phyloP scores from a whole-genome alignment of 306 rosid species.

The Quercus gilva region DNA sequence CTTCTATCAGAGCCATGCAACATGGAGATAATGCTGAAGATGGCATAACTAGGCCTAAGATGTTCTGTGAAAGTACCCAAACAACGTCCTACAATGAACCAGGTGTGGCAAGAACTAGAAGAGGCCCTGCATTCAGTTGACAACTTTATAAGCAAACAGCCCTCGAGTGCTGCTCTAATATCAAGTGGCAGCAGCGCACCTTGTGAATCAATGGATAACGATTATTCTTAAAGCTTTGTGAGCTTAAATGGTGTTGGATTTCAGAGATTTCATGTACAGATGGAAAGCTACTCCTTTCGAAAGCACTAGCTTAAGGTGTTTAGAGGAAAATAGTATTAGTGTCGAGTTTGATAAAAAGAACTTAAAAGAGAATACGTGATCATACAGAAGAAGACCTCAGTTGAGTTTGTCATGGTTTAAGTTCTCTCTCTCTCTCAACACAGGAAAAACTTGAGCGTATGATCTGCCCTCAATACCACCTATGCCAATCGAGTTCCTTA shows the following conservation, averaged over 20 bases:
- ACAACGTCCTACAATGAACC: constrained; percentile 70
- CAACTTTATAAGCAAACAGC: constrained; percentile 31
- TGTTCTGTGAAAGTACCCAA: constrained; percentile 67
- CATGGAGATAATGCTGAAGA: constrained; percentile 60
- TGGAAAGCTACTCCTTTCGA: constrained; percentile 57
- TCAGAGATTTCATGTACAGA: constrained; percentile 57
- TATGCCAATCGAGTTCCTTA: too few relatives aligned
- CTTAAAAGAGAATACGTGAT: constrained; percentile 25
- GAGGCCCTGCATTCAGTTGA: constrained; percentile 46
- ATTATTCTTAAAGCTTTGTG: constrained; percentile 57
- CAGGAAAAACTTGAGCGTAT: too few relatives aligned
- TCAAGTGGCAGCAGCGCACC: constrained; percentile 5
- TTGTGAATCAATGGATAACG: constrained; percentile 23
- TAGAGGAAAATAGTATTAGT: constrained; percentile 53
- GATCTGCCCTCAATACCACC: too few relatives aligned
- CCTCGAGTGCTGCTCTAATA: constrained; percentile 13
- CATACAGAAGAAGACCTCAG: constrained; percentile 15
- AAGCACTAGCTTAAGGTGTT: constrained; percentile 59
- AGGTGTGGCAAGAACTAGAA: constrained; percentile 62
- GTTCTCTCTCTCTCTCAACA: too few relatives aligned
- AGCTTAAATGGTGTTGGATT: constrained; percentile 63
- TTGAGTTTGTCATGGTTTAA: not conserved
- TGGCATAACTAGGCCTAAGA: constrained; percentile 69
- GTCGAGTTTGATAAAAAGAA: constrained; percentile 37
- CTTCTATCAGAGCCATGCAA: constrained; percentile 63